Conservation (phyloP, 768 basidiomycete species). For the Mycena alexandri region DNA sequence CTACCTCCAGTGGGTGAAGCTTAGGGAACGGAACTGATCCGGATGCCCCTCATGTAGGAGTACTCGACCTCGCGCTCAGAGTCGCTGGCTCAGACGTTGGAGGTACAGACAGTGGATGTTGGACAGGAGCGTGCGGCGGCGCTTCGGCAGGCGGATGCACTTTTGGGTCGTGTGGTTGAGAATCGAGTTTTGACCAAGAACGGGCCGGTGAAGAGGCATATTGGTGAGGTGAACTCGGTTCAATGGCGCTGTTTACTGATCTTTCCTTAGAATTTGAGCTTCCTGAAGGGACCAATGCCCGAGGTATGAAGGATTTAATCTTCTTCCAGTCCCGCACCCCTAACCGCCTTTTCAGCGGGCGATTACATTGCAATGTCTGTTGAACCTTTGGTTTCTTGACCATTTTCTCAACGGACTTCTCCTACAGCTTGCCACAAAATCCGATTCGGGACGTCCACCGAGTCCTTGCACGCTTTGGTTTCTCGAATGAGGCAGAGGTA, state of each 20-base stretch:
- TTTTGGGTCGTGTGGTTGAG: slow-evolving; percentile 54
- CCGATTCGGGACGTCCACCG: slow-evolving; percentile 54
- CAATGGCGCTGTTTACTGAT: not conserved
- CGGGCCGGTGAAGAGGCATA: slow-evolving; percentile 56
- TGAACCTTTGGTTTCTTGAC: not conserved
- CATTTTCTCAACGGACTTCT: not conserved
- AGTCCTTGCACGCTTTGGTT: slow-evolving; percentile 51
- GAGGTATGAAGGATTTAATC: slow-evolving; percentile 24
- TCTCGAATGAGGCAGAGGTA: slow-evolving; percentile 56
- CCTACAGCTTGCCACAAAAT: slow-evolving; percentile 55
- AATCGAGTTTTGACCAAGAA: slow-evolving; percentile 55
- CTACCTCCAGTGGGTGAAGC: no score
- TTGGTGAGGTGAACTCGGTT: slow-evolving; percentile 45
- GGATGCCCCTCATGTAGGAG: no score
- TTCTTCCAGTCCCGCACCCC: not conserved
- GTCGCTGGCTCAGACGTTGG: slow-evolving; percentile 37
- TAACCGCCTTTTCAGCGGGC: slow-evolving; percentile 44
- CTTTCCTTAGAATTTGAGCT: slow-evolving; percentile 51
- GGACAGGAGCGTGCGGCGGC: slow-evolving; percentile 49
- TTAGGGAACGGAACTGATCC: no score
- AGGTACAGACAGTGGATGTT: slow-evolving; percentile 47
- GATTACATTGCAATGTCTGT: slow-evolving; percentile 62
- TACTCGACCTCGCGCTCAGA: slow-evolving; percentile 45
- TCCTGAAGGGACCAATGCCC: slow-evolving; percentile 52
- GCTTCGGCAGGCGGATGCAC: slow-evolving; percentile 54